A percentile compares a stretch with the other conserved stretches of the same genome.
phyloP scores from a whole-genome alignment of 2,329 filamentous ascomycete genomes.

The Stagonosporopsis vannaccii region DNA sequence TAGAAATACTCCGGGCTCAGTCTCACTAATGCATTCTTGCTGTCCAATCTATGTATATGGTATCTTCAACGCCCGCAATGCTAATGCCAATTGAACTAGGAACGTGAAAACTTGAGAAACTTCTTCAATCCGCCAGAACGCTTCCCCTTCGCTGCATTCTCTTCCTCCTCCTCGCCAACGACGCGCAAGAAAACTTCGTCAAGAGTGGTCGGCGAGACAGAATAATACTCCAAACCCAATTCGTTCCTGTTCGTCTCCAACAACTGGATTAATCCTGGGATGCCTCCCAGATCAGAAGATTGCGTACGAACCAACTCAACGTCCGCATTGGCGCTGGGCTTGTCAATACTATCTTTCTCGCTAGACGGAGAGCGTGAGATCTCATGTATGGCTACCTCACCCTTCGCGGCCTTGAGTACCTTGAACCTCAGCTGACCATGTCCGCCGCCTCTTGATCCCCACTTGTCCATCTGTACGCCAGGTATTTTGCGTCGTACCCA shows the following conservation, averaged over 20 bases:
- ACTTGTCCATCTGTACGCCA: conserved; percentile 64
- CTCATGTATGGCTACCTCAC: conserved; percentile 46
- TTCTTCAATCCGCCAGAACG: conserved; percentile 3
- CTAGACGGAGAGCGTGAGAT: not conserved
- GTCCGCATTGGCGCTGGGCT: conserved; percentile 26
- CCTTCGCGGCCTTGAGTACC: conserved; percentile 63
- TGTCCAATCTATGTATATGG: not conserved
- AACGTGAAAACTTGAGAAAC: not conserved
- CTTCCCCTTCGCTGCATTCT: conserved; percentile 19
- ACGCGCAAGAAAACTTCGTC: conserved; percentile 92
- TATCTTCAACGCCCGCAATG: not conserved
- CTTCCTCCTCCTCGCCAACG: conserved; percentile 75
- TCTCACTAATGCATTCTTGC: not conserved
- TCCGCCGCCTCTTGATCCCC: conserved; percentile 72
- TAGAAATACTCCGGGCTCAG: not conserved
- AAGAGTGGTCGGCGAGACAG: conserved; percentile 83
- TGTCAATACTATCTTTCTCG: conserved; percentile 13
- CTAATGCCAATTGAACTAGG: not conserved
- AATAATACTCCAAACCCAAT: conserved; percentile 83
- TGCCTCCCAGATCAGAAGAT: conserved; percentile 52
- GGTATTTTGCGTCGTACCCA: conserved; percentile 72
- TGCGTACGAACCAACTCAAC: conserved; percentile 31
- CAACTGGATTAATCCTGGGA: conserved; percentile 73
- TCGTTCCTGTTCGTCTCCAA: conserved; percentile 74
- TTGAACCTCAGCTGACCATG: conserved; percentile 90